Percentiles rank a stretch among this genome's conserved stretches.
Conservation (phyloP, 2,329 filamentous ascomycete genomes). For the Phaeosphaeria sp. region DNA sequence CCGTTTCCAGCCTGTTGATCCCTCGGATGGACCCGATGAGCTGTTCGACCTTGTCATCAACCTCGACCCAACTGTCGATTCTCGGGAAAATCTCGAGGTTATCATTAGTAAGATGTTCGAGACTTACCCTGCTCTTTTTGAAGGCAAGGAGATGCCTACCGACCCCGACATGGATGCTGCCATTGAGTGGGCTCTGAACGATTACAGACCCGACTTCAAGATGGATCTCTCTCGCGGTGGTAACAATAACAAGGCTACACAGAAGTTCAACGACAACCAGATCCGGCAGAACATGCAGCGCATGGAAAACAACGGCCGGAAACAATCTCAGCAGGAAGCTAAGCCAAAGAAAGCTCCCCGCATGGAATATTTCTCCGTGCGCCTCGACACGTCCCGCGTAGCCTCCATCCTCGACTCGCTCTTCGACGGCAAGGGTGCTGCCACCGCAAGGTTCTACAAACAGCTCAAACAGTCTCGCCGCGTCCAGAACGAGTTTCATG, state of each 20-base stretch:
- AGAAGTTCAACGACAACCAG: slow-evolving; percentile 48
- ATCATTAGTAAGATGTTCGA: slow-evolving; percentile 74
- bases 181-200: slow-evolving; percentile 74
- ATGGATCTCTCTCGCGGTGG: slow-evolving; percentile 70
- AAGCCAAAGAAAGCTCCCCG: slow-evolving; percentile 57
- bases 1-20: slow-evolving; percentile 80
- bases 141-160: slow-evolving; percentile 66
- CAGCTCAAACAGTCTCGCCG: slow-evolving; percentile 76
- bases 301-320: slow-evolving; percentile 27
- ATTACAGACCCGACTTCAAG: slow-evolving; percentile 78
- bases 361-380: slow-evolving; percentile 71
- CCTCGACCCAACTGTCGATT: slow-evolving; percentile 78
- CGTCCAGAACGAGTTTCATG: slow-evolving; percentile 86
- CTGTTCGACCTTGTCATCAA: slow-evolving; percentile 86
- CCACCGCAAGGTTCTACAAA: slow-evolving; percentile 72
- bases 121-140: slow-evolving; percentile 79
- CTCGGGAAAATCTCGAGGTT: slow-evolving; percentile 83
- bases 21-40: slow-evolving; percentile 72
- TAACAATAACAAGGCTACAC: slow-evolving; percentile 18
- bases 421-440: slow-evolving; percentile 65
- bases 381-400: slow-evolving; percentile 60
- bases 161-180: slow-evolving; percentile 79
- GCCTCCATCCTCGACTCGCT: slow-evolving; percentile 69
- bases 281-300: slow-evolving; percentile 30
- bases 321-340: slow-evolving; percentile 37